Percentiles rank a stretch among this genome's conserved stretches.
Evolutionary conservation across 805 yeast genomes (phyloP).

Genomic region (Cyberlindnera euphorbiiphila): DNA sequence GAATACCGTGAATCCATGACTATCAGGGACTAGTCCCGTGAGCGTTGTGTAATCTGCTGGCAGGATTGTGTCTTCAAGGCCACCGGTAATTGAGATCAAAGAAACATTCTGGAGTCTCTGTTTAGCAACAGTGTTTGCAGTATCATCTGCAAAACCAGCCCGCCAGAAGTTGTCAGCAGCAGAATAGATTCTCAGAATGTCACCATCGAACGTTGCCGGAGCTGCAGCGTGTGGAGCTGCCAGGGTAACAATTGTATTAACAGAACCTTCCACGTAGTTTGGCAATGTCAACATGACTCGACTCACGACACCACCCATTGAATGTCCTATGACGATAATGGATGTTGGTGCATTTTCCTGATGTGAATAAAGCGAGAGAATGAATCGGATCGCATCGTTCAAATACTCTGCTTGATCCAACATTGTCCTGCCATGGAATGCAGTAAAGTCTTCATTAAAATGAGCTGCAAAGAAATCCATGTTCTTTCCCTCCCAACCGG

Average conservation of each 20-base stretch:
- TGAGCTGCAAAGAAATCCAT: constrained; percentile 89
- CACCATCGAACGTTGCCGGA: constrained; percentile 92
- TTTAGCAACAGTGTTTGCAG: constrained; percentile 37
- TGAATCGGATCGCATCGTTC: constrained; percentile 81
- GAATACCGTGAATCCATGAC: constrained; percentile 78
- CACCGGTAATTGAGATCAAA: constrained; percentile 86
- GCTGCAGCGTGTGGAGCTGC: constrained; percentile 92
- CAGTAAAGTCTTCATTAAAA: constrained; percentile 93
- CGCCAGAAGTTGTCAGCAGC: constrained; percentile 80
- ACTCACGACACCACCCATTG: constrained; percentile 97
- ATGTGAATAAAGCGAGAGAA: constrained; percentile 57
- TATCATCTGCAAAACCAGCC: constrained; percentile 52
- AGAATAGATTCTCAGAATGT: constrained; percentile 68
- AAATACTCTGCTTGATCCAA: constrained; percentile 90
- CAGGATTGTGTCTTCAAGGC: constrained; percentile 67
- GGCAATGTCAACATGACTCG: constrained; percentile 78
- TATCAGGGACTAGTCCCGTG: constrained; percentile 63
- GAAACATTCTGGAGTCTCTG: constrained; percentile 55
- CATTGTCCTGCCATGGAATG: constrained; percentile 92
- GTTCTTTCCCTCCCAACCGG: constrained; percentile 33
- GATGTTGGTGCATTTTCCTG: constrained; percentile 49
- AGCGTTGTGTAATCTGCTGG: constrained; percentile 89
- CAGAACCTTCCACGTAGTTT: constrained; percentile 65
- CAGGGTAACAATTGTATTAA: constrained; percentile 79
- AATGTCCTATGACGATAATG: constrained; percentile 81